Percentiles rank a stretch among this genome's conserved stretches.
phyloP scores from a whole-genome alignment of 257 asterid genomes.

The Solanum paucissectum region DNA sequence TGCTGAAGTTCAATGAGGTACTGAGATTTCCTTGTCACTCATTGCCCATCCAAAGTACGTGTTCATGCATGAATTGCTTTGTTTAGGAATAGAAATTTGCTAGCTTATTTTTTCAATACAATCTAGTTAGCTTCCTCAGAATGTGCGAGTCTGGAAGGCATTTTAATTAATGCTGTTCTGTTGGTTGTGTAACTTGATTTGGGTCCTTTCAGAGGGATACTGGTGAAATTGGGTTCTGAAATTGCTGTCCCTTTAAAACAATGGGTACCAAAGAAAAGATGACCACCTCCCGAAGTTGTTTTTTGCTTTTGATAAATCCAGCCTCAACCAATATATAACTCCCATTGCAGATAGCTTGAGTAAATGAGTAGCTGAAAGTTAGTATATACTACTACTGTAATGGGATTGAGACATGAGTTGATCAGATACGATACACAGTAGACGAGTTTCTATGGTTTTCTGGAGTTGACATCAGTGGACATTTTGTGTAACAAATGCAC shows the following conservation, averaged over 20 bases:
- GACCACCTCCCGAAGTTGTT: neutral
- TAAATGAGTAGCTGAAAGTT: neutral
- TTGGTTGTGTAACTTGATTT: neutral
- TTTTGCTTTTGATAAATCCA: neutral
- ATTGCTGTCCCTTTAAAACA: neutral
- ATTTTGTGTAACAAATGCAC: neutral
- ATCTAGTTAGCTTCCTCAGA: neutral
- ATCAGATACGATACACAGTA: neutral
- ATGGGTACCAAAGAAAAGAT: neutral
- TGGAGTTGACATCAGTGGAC: neutral
- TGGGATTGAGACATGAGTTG: neutral
- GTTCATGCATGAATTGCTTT: neutral
- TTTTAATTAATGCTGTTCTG: neutral
- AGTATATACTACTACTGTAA: neutral
- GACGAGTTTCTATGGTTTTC: neutral
- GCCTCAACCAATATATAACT: neutral
- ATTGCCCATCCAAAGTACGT: conserved; percentile 5
- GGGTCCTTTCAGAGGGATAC: neutral
- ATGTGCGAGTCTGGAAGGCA: neutral
- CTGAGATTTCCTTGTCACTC: conserved; percentile 1
- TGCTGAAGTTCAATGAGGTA: conserved; percentile 84
- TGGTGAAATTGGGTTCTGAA: neutral
- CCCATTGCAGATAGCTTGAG: neutral
- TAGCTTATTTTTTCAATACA: neutral
- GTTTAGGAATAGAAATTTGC: neutral